Evolutionary conservation across 768 basidiomycete genomes (phyloP), one percentile per base, ranked within the genome.

Genomic region (Rhodotorula toruloides): DNA sequence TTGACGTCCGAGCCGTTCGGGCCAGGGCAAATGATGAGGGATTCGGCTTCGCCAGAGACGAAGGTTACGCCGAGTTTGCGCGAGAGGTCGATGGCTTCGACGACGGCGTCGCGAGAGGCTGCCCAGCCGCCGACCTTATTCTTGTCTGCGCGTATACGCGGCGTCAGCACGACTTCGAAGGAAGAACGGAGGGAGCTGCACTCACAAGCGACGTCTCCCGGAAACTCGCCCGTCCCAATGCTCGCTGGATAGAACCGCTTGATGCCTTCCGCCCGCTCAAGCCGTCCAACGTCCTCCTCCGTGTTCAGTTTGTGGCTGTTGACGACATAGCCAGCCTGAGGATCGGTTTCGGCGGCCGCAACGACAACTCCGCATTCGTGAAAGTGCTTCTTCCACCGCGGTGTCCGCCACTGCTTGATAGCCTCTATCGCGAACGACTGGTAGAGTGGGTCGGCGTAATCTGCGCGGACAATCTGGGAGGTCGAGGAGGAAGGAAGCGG

Each of bases 51-150:
- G 4, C 85, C 85, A 0, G 81, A 68, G 8, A 86, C 34, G 37
- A 94, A 77, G 31, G 78, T 81, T 1, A 85, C 90, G 0, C 86
- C 86, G n/a, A 55, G 58, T 3, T 37, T 16, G 1, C 71, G 60
- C n/a, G 54, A 39, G 29, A 49, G 55, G 29, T 44, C 9, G 29
- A 61, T 43, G 37, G 57, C 47, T 29, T 49, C 29, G 27, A 70
- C 54, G 43, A 74, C 59, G n/a, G 64, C 63, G n/a, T 63, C 73
- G 21, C 67, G 56, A 6, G 70, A 58, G 4, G 66, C 64, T 2
- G 64, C 70, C 73, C 73, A 74, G n/a, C 73, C 73, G 32, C 67
- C 71, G 12, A 52, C 34, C 17, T 47, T 17, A 56, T 46, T 49
- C 44, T 14, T 22, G 54, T 61, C 63, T 59, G 50, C 42, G 34